Evolutionary conservation across 2,329 filamentous ascomycete species (phyloP).

Genomic region (Westerdykella sp.): DNA sequence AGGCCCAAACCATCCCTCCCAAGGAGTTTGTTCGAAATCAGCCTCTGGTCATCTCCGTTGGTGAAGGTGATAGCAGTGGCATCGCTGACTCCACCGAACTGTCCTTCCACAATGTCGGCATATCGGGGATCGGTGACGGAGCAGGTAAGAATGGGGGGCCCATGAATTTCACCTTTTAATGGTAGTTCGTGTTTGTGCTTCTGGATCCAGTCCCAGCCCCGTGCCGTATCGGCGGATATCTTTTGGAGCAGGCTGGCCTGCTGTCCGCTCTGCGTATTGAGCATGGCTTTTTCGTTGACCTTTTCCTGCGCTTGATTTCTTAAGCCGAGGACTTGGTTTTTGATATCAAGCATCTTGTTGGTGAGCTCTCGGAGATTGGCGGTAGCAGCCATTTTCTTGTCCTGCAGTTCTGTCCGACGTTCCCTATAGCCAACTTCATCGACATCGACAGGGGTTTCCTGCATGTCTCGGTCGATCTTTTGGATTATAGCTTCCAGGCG

Average conservation of each 20-base stretch:
- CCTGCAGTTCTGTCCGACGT: conserved; percentile 57
- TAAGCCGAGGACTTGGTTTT: conserved; percentile 7
- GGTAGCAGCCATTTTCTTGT: conserved; percentile 46
- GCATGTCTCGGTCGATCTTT: conserved; percentile 56
- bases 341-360: conserved; percentile 29
- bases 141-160: conserved; percentile 74
- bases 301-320: conserved; percentile 23
- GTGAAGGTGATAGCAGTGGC: conserved; percentile 67
- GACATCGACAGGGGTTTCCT: conserved; percentile 60
- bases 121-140: conserved; percentile 68
- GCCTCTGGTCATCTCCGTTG: conserved; percentile 65
- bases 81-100: conserved; percentile 48
- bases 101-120: conserved; percentile 54
- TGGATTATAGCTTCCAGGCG: conserved; percentile 49
- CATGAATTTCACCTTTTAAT: conserved; percentile 73
- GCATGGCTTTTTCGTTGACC: conserved; percentile 9
- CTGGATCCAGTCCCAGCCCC: conserved; percentile 77
- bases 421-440: conserved; percentile 65
- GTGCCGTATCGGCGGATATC: conserved; percentile 57
- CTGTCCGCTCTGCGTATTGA: conserved; percentile 36
- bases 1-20: conserved; percentile 50
- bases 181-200: conserved; percentile 51
- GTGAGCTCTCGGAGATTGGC: conserved; percentile 39
- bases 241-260: conserved; percentile 54
- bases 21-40: conserved; percentile 61